Base-by-base conservation (phyloP, 2,329 filamentous ascomycete genomes). In the Diplodia seriata region DNA sequence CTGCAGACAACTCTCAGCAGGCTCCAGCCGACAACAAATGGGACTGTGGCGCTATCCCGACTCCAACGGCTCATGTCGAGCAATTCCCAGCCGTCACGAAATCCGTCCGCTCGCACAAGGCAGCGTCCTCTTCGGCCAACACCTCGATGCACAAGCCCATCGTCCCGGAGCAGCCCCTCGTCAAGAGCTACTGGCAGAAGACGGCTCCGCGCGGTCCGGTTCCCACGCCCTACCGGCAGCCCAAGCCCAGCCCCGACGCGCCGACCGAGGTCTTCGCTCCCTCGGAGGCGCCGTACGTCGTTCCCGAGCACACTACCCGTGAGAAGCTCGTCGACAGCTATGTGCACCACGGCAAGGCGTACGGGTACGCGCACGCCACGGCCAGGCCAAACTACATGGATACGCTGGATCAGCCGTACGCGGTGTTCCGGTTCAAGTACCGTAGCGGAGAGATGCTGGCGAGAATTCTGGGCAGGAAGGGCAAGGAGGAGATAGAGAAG, bases 351-450 rank as follows among this genome's bases (percentile, higher is more conserved):
- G 80, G 81, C 14, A 73, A 73, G 65, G 80, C 78, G 1, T 75
- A 73, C 1, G 68, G 72, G 18, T 83, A 83, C 67, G 70, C 73
- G 1, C 81, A 84, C 69, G 71, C 72, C 0, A 70, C 77, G 0
- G 73, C 73, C 1, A 70, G 76, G 4, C 81, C 81, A 2, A 72
- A 76, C 49, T 84, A 84, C 68, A 51, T 83, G 5, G 82, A 84
- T 70, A 65, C 69, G 0, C 36, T 77, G 2, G 73, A 74, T 1
- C 71, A 66, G 18, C 79, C 80, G 29, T 84, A 82, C 68, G 82
- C 81, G 0, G 78, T 84, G 12, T 84, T 84, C 71, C 76, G 77
- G n/a, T 84, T 84, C 77, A 81, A 81, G 65, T 84, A 83, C 68
- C 77, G 82, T 2, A 78, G 75, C 20, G 68, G 68, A 56, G 63